These are phyloP conservation scores for Gossypium rotundifolium DNA, from an alignment of 345 rosid species.

Conservation along the genomic window DNA sequence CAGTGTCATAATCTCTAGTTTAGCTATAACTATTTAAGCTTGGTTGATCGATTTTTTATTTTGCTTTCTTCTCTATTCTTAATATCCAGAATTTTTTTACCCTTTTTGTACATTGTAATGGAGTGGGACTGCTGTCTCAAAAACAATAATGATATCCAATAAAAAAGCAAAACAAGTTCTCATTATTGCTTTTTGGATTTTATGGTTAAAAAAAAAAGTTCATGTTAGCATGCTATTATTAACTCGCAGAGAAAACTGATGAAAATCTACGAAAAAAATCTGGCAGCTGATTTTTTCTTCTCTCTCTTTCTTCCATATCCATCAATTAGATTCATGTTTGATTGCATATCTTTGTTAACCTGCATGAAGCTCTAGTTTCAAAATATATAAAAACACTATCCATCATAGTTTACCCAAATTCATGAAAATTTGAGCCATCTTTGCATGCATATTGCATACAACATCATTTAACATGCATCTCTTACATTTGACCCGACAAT, in stretches of 20 bases:
- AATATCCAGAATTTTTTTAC: neutral
- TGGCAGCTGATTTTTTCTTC: constrained; percentile 20
- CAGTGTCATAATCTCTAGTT: constrained; percentile 6
- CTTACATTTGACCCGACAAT: constrained; percentile 24
- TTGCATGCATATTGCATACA: constrained; percentile 28
- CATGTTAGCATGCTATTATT: constrained; percentile 26
- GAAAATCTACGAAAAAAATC: constrained; percentile 37
- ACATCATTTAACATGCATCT: constrained; percentile 20
- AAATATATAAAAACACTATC: neutral
- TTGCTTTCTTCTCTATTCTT: neutral
- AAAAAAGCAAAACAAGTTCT: constrained; percentile 13
- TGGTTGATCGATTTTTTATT: neutral
- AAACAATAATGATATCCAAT: constrained; percentile 22
- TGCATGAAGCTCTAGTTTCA: constrained; percentile 19
- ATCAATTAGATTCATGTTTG: constrained; percentile 8
- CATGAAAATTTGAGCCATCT: constrained; percentile 28
- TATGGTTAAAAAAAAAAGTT: constrained; percentile 9
- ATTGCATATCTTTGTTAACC: constrained; percentile 23
- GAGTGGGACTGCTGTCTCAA: constrained; percentile 29
- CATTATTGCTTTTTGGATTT: constrained; percentile 12
- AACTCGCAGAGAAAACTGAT: constrained; percentile 21
- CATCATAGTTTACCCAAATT: constrained; percentile 12
- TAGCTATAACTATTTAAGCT: neutral
- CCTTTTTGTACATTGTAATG: constrained; percentile 14
- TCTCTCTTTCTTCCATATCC: neutral